phyloP scores from a whole-genome alignment of 1,284 basidiomycete species.

The Lentinula novae-zelandiae region DNA sequence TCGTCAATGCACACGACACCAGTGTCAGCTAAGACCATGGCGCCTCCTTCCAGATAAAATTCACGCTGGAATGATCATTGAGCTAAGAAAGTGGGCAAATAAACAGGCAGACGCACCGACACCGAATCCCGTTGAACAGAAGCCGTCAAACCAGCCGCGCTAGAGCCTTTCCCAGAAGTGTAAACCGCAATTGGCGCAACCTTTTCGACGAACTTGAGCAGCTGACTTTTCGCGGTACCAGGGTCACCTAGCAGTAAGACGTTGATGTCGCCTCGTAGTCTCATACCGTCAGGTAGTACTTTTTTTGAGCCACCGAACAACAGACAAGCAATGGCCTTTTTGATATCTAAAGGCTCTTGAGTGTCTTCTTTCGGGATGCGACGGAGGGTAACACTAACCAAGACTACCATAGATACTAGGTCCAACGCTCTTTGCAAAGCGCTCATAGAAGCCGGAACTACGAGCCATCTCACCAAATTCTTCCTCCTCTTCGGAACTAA shows the following conservation, averaged over 20 bases:
- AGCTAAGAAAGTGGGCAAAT: conserved; percentile 2
- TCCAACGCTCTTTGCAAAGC: conserved; percentile 91
- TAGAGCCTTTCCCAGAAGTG: conserved; percentile 97
- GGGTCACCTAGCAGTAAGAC: conserved; percentile 95
- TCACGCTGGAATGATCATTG: conserved; percentile 63
- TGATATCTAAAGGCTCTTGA: conserved; percentile 71
- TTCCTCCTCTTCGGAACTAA: conserved; percentile 96
- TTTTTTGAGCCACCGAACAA: conserved; percentile 99
- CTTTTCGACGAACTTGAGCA: conserved; percentile 99
- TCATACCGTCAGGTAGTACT: conserved; percentile 95
- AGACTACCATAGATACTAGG: conserved; percentile 96
- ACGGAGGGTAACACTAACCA: conserved; percentile 47
- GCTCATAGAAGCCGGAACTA: conserved; percentile 89
- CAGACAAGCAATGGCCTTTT: conserved; percentile 94
- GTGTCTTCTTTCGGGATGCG: neutral
- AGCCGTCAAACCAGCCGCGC: conserved; percentile 96
- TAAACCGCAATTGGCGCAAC: conserved; percentile 98
- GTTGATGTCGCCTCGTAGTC: conserved; percentile 97
- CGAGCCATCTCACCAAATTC: conserved; percentile 90
- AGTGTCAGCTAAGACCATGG: conserved; percentile 98
- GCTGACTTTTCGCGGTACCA: conserved; percentile 96
- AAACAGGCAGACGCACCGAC: conserved; percentile 56
- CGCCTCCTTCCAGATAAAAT: conserved; percentile 98
- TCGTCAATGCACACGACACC: conserved; percentile 99
- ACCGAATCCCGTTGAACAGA: conserved; percentile 93